These are phyloP conservation scores for Heterobasidion annosum DNA, from an alignment of 1,284 basidiomycete genomes.

Conservation along the genomic window DNA sequence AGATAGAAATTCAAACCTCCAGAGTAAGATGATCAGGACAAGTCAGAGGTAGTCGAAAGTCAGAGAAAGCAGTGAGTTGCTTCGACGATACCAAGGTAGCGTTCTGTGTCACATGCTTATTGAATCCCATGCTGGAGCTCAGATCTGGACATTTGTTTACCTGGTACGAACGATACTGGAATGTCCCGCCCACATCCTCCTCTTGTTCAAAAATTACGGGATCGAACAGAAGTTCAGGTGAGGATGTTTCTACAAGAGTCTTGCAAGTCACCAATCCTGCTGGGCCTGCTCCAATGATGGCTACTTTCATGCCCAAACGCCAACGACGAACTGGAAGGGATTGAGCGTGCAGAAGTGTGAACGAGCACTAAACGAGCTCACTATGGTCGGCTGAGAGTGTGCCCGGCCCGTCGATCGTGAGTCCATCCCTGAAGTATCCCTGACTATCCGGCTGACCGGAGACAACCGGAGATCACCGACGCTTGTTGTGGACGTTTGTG, in stretches of 20 bases:
- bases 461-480: no score
- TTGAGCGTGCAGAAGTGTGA: no score
- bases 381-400: no score
- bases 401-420: no score
- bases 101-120: slow-evolving; percentile 29
- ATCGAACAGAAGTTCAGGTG: slow-evolving; percentile 31
- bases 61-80: slow-evolving; percentile 57
- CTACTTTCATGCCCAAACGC: slow-evolving; percentile 11
- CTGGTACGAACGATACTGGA: slow-evolving; percentile 35
- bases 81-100: slow-evolving; percentile 49
- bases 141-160: slow-evolving; percentile 12
- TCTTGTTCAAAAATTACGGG: slow-evolving; percentile 54
- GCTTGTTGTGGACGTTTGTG: no score
- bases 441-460: no score
- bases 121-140: not conserved
- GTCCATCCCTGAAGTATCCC: no score
- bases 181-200: slow-evolving; percentile 55
- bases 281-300: slow-evolving; percentile 48
- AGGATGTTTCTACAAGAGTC: slow-evolving; percentile 37
- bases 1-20: slow-evolving; percentile 16
- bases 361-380: no score
- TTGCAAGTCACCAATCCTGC: slow-evolving; percentile 54
- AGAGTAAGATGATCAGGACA: slow-evolving; percentile 52
- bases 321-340: no score
- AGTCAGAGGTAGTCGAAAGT: slow-evolving; percentile 45